Percentiles rank a stretch among this genome's conserved stretches.
These are phyloP conservation scores for Solanum hybrid DNA, from an alignment of 305 asterid species.

Conservation along the genomic window DNA sequence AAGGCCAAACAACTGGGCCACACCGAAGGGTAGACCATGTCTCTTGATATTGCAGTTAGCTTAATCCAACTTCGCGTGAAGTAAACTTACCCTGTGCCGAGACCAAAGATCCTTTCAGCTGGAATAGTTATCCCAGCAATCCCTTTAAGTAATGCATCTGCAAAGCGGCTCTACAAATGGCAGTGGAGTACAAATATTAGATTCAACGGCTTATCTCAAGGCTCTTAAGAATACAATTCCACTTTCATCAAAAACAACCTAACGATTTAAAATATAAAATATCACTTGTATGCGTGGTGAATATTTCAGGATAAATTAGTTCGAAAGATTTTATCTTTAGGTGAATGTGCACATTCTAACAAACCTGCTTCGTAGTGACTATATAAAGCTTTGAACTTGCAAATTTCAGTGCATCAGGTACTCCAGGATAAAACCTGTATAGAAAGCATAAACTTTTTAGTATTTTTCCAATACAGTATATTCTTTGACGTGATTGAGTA, in stretches of 20 bases:
- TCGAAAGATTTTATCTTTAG: neutral
- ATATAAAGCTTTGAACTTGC: conserved; percentile 85
- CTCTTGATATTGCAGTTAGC: neutral
- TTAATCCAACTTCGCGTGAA: neutral
- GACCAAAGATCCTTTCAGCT: conserved; percentile 73
- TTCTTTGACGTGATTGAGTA: neutral
- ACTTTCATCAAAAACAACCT: neutral
- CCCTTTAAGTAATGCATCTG: conserved; percentile 74
- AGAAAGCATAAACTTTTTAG: neutral
- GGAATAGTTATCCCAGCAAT: conserved; percentile 80
- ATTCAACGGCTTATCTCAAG: neutral
- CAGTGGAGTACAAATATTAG: neutral
- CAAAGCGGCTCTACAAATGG: conserved; percentile 58
- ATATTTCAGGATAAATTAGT: neutral
- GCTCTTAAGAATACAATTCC: neutral
- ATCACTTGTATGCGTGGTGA: neutral
- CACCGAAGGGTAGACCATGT: too few relatives aligned
- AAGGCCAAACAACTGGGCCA: too few relatives aligned
- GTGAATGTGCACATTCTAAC: neutral
- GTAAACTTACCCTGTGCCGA: conserved; percentile 74
- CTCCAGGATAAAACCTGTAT: conserved; percentile 90
- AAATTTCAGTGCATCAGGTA: conserved; percentile 85
- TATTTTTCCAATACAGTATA: neutral
- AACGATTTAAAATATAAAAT: neutral
- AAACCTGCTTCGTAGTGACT: conserved; percentile 90